These are phyloP conservation scores for Balamuthia mandrillaris DNA, from an alignment of 208 protist genomes.

Conservation along the genomic window DNA sequence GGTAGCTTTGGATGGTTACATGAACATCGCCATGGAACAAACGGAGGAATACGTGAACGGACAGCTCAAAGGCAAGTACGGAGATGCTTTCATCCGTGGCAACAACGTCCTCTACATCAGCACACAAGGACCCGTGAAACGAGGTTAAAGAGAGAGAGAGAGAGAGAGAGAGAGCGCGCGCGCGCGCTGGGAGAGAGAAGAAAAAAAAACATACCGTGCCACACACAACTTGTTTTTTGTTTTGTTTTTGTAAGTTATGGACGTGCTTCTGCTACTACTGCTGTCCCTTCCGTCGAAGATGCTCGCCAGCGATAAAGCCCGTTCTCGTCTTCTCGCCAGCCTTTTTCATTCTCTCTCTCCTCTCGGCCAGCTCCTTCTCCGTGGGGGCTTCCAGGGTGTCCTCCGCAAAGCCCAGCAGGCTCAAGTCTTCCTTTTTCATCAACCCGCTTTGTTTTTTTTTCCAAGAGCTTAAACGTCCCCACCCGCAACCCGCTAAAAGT, in stretches of 20 bases:
- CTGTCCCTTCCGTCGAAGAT: not conserved
- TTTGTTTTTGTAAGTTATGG: not conserved
- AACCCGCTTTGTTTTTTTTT: constrained; percentile 28
- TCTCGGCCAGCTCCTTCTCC: not conserved
- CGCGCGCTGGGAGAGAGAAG: not conserved
- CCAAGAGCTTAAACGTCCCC: no score
- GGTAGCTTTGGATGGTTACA: constrained; percentile 83
- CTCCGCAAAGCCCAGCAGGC: not conserved
- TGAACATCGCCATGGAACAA: constrained; percentile 89
- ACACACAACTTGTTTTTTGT: not conserved
- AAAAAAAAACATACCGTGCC: not conserved
- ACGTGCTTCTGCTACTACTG: not conserved
- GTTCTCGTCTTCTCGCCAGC: constrained; percentile 6
- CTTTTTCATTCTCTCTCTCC: no score
- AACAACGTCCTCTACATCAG: constrained; percentile 75
- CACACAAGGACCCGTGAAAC: constrained; percentile 14
- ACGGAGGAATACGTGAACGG: constrained; percentile 85
- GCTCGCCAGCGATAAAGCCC: not conserved
- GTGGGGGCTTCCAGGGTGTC: not conserved
- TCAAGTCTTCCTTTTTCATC: constrained; percentile 6
- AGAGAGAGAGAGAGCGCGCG: no score
- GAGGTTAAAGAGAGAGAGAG: not conserved
- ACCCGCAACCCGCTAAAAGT: no score
- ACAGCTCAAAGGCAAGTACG: constrained; percentile 78
- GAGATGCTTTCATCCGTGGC: constrained; percentile 84